Conservation (phyloP, 1,139 yeast species). For the Wickerhamomyces sp. region DNA sequence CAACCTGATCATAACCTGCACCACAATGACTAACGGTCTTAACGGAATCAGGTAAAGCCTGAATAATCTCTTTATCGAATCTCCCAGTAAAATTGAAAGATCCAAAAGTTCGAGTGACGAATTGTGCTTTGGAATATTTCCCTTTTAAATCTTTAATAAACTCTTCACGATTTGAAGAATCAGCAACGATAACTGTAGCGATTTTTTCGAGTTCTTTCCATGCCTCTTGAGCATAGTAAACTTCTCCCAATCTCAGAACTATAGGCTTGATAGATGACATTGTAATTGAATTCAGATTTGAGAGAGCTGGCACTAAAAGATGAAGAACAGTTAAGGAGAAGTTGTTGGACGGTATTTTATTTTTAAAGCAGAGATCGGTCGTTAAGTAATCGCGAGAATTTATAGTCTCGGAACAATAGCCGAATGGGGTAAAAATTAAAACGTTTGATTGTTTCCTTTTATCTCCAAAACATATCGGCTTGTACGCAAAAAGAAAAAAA, state of each 20-base stretch:
- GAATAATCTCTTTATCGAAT: conserved; percentile 67
- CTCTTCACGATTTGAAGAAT: conserved; percentile 44
- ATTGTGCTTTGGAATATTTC: conserved; percentile 40
- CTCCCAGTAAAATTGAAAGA: conserved; percentile 56
- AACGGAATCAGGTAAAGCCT: conserved; percentile 54
- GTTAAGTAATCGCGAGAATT: too few relatives aligned
- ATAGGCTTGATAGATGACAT: conserved; percentile 35
- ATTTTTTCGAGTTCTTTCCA: conserved; percentile 46
- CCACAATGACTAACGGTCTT: conserved; percentile 74
- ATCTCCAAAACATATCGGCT: too few relatives aligned
- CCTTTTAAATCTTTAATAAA: conserved; percentile 41
- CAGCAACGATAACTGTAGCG: conserved; percentile 44
- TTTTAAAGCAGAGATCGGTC: too few relatives aligned
- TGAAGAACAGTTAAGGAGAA: too few relatives aligned
- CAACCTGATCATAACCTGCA: conserved; percentile 91
- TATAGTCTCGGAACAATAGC: too few relatives aligned
- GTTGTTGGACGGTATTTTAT: too few relatives aligned
- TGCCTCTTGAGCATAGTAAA: conserved; percentile 46
- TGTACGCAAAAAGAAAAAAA: too few relatives aligned
- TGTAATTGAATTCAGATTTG: too few relatives aligned
- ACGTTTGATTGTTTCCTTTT: too few relatives aligned
- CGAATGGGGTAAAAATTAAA: too few relatives aligned
- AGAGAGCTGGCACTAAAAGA: too few relatives aligned
- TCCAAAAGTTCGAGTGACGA: conserved; percentile 48
- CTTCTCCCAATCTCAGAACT: conserved; percentile 55